Evolutionary conservation across 1,284 basidiomycete genomes (phyloP).

Genomic region (Cronartium quercuum): DNA sequence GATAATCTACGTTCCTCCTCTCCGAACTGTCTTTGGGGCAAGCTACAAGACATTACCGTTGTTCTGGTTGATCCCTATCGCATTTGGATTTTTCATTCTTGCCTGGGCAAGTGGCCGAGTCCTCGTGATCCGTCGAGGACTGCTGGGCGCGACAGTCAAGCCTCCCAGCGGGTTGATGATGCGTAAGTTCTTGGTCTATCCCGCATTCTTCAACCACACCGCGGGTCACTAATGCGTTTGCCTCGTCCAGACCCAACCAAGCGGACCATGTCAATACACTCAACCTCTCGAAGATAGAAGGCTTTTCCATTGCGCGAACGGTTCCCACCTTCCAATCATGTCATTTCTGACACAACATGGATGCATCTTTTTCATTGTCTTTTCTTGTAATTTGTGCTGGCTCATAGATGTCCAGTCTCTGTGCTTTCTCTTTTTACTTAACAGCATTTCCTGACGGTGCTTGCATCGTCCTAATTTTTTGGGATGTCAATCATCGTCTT

Average conservation of each 20-base stretch:
- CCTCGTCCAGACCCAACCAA: constrained; percentile 27
- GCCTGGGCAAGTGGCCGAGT: constrained; percentile 60
- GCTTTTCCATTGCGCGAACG: too few species aligned
- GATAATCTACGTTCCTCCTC: constrained; percentile 57
- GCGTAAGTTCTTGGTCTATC: constrained; percentile 11
- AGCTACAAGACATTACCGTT: constrained; percentile 58
- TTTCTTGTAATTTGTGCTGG: too few species aligned
- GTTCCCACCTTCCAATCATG: too few species aligned
- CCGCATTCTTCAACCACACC: background rate
- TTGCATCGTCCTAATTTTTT: too few species aligned
- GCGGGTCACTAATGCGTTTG: background rate
- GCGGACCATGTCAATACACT: constrained; percentile 38
- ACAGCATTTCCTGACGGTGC: too few species aligned
- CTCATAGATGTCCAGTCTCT: too few species aligned
- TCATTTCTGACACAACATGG: too few species aligned
- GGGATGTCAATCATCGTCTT: too few species aligned
- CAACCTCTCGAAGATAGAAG: constrained; percentile 14
- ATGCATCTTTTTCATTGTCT: too few species aligned
- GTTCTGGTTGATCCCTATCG: constrained; percentile 63
- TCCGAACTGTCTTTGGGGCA: constrained; percentile 63
- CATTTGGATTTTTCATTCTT: constrained; percentile 59
- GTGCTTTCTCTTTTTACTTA: too few species aligned
- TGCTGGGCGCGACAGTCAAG: constrained; percentile 58
- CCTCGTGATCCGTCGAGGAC: constrained; percentile 56
- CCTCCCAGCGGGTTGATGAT: constrained; percentile 54